Evolutionary conservation across 306 rosid genomes (phyloP).

Genomic region (Senna siamea): DNA sequence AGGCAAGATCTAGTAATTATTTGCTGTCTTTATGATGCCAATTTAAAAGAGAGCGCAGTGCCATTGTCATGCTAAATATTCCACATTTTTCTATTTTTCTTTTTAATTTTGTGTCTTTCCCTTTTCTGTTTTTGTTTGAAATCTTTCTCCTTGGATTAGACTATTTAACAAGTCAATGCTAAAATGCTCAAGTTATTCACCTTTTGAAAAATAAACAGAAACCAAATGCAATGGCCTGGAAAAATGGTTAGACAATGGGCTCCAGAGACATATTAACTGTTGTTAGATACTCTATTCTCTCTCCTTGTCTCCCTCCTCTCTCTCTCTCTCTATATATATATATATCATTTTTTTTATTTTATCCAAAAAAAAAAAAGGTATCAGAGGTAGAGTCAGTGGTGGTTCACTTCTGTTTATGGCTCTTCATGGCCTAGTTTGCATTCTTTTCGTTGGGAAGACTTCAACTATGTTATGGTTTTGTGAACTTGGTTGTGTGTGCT

Average conservation of each 20-base stretch:
- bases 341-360: no score
- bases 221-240: no score
- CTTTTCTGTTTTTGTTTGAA: no score
- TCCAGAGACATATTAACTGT: no score
- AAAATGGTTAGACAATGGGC: no score
- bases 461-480: not conserved
- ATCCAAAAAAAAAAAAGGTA: no score
- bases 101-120: no score
- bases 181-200: no score
- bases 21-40: conserved; percentile 34
- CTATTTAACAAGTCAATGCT: no score
- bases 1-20: conserved; percentile 74
- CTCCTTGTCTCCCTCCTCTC: not conserved
- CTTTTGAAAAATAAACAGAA: no score
- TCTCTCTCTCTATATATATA: not conserved
- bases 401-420: not conserved
- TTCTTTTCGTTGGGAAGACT: not conserved
- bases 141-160: no score
- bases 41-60: conserved; percentile 21
- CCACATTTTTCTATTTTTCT: no score
- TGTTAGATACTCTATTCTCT: not conserved
- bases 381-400: not conserved
- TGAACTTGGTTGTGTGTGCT: not conserved
- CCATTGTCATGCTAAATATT: not conserved
- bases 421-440: not conserved